phyloP scores from a whole-genome alignment of 2,329 filamentous ascomycete species.

The Phialocephala subalpina region DNA sequence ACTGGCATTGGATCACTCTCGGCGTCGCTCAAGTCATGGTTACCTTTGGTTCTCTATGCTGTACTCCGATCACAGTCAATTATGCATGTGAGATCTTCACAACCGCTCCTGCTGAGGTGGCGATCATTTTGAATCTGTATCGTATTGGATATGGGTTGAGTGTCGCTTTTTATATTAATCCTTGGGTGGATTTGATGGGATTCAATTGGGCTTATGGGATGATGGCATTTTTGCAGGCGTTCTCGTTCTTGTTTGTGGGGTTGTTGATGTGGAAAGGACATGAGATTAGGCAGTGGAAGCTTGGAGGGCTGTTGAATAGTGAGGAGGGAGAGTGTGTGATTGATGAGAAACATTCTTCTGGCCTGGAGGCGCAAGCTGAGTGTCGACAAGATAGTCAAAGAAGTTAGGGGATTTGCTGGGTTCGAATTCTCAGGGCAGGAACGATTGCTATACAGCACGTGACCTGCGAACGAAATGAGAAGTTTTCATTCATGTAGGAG shows the following conservation, averaged over 20 bases:
- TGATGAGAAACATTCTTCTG: slow-evolving; percentile 14
- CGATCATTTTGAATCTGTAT: slow-evolving; percentile 45
- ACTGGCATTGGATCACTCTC: slow-evolving; percentile 50
- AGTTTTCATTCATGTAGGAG: too few relatives aligned
- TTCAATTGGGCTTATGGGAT: slow-evolving; percentile 51
- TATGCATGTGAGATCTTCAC: slow-evolving; percentile 45
- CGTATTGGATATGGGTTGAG: slow-evolving; percentile 49
- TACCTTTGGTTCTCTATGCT: slow-evolving; percentile 42
- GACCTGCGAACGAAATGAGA: too few relatives aligned
- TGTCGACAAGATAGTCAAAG: too few relatives aligned
- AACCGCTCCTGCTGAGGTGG: slow-evolving; percentile 47
- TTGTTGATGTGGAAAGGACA: slow-evolving; percentile 44
- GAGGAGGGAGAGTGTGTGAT: slow-evolving; percentile 41
- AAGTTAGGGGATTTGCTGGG: too few relatives aligned
- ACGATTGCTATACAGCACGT: too few relatives aligned
- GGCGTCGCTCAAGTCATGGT: slow-evolving; percentile 51
- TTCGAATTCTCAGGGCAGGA: too few relatives aligned
- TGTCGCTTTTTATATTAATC: slow-evolving; percentile 49
- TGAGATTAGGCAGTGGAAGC: slow-evolving; percentile 31
- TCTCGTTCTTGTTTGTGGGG: slow-evolving; percentile 39
- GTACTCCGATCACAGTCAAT: slow-evolving; percentile 27
- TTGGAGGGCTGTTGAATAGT: slow-evolving; percentile 30
- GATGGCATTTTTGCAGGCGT: slow-evolving; percentile 48
- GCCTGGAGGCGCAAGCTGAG: not conserved
- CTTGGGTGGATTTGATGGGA: slow-evolving; percentile 47